Percentiles rank a stretch among this genome's conserved stretches.
These are phyloP conservation scores for Apiotrichum brassicae DNA, from an alignment of 1,284 basidiomycete species.

Conservation along the genomic window DNA sequence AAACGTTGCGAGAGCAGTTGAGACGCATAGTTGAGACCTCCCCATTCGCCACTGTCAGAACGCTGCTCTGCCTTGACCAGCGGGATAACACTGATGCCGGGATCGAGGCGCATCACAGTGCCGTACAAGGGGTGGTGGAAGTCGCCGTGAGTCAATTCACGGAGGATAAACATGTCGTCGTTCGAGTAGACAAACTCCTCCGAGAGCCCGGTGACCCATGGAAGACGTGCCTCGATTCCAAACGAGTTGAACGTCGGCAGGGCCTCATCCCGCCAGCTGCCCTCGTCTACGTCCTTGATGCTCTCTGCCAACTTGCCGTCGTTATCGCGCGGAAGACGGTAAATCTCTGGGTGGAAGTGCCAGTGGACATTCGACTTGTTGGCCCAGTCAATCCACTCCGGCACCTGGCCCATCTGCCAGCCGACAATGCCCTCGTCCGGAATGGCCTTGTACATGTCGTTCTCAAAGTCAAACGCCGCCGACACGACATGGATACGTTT, in stretches of 20 bases:
- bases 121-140: conserved; percentile 38
- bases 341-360: conserved; percentile 39
- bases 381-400: conserved; percentile 36
- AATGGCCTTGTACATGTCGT: neutral
- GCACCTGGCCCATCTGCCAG: conserved; percentile 36
- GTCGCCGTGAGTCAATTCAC: conserved; percentile 22
- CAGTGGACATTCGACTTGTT: conserved; percentile 21
- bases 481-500: conserved; percentile 35
- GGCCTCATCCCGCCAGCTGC: conserved; percentile 25
- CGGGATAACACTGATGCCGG: conserved; percentile 23
- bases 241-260: conserved; percentile 41
- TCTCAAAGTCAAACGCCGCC: conserved; percentile 24
- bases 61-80: conserved; percentile 17
- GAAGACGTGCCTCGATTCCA: conserved; percentile 33
- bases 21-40: conserved; percentile 35
- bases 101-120: conserved; percentile 30
- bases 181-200: conserved; percentile 38
- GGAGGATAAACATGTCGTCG: conserved; percentile 43
- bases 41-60: conserved; percentile 37
- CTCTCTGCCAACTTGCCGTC: conserved; percentile 11
- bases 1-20: conserved; percentile 30
- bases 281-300: conserved; percentile 18
- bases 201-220: conserved; percentile 27
- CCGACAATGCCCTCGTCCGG: neutral
- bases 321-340: conserved; percentile 29